Conservation (phyloP, 2,329 filamentous ascomycete species). For the Beauveria bassiana region DNA sequence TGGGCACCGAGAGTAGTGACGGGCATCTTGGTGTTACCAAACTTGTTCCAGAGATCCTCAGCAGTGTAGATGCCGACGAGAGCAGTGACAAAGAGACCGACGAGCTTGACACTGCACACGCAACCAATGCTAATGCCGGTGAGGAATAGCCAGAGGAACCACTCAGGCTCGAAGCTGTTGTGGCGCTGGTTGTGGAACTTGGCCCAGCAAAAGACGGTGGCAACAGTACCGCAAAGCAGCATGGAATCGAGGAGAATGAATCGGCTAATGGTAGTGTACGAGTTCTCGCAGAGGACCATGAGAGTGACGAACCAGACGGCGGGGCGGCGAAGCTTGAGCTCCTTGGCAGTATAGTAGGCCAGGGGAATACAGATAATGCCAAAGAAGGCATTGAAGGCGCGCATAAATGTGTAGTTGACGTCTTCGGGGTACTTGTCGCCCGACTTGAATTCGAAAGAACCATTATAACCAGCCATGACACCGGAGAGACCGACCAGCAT, state of each 20-base stretch:
- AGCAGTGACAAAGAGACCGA: constrained; percentile 91
- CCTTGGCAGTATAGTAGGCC: constrained; percentile 90
- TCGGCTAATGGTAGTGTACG: constrained; percentile 95
- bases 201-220: constrained; percentile 93
- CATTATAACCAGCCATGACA: constrained; percentile 95
- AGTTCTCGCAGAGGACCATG: constrained; percentile 98
- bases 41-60: constrained; percentile 97
- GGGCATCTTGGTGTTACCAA: constrained; percentile 88
- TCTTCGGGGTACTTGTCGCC: constrained; percentile 91
- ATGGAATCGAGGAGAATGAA: constrained; percentile 98
- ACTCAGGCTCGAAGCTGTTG: constrained; percentile 80
- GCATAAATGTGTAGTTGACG: constrained; percentile 97
- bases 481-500: constrained; percentile 96
- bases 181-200: constrained; percentile 87
- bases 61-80: constrained; percentile 92
- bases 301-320: constrained; percentile 92
- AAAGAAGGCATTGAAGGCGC: constrained; percentile 92
- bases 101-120: constrained; percentile 97
- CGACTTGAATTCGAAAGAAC: constrained; percentile 98
- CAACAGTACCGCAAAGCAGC: constrained; percentile 97
- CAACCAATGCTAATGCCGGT: constrained; percentile 94
- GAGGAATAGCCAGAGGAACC: constrained; percentile 91
- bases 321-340: constrained; percentile 76
- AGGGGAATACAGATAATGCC: constrained; percentile 87
- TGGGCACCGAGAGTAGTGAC: constrained; percentile 68